Conservation (phyloP, 192 early-diverging fungal species). For the Umbelopsis sp. region DNA sequence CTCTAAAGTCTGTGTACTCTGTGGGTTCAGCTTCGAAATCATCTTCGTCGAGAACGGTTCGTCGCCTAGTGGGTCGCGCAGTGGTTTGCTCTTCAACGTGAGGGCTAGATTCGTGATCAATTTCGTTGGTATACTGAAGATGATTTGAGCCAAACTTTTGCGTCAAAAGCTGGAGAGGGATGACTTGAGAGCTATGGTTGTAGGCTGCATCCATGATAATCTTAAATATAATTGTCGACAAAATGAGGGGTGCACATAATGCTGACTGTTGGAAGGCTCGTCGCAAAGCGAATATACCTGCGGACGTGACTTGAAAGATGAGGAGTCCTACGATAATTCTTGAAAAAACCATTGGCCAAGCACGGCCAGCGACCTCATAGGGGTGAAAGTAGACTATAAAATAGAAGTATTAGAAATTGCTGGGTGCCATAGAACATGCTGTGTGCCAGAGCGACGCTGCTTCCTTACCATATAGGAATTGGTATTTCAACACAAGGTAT, state of each 20-base stretch:
- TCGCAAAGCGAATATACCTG: conserved; percentile 65
- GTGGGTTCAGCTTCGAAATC: conserved; percentile 64
- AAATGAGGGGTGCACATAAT: conserved; percentile 46
- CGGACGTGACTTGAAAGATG: conserved; percentile 67
- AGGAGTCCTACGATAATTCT: conserved; percentile 67
- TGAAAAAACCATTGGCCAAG: conserved; percentile 75
- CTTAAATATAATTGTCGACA: conserved; percentile 52
- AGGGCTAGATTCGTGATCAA: neutral
- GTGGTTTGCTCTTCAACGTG: neutral
- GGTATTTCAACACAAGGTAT: conserved; percentile 75
- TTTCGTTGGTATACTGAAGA: neutral
- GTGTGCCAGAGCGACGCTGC: neutral
- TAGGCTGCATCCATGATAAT: conserved; percentile 47
- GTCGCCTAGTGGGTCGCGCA: conserved; percentile 7
- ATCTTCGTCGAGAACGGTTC: conserved; percentile 60
- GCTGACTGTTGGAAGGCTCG: conserved; percentile 47
- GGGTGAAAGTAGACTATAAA: conserved; percentile 69
- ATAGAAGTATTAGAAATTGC: neutral
- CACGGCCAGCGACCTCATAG: conserved; percentile 70
- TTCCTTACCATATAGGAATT: conserved; percentile 64
- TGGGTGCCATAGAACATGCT: neutral
- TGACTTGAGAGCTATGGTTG: conserved; percentile 39
- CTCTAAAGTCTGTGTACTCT: conserved; percentile 69
- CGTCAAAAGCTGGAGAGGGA: conserved; percentile 52
- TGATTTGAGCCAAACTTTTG: conserved; percentile 33